Conservation (phyloP, 306 rosid genomes). For the Trifolium fragiferum region DNA sequence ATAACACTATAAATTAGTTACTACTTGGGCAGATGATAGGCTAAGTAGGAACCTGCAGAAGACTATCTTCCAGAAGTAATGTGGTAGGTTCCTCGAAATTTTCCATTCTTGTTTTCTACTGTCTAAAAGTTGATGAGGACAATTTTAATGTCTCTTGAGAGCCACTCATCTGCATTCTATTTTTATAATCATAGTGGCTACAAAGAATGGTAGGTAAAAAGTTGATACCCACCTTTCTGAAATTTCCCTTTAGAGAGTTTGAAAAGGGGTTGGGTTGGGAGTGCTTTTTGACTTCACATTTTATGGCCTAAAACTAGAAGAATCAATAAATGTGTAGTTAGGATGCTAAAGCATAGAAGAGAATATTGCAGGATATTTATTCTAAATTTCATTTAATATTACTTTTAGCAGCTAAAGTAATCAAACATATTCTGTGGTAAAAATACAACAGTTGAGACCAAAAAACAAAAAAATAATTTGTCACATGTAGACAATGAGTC, state of each 20-base stretch:
- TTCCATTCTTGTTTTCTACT: conserved; percentile 36
- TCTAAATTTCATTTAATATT: background rate
- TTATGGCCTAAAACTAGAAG: conserved; percentile 5
- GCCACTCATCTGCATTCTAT: background rate
- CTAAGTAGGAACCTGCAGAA: conserved; percentile 47
- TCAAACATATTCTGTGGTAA: background rate
- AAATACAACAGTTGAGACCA: background rate
- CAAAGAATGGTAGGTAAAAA: conserved; percentile 33
- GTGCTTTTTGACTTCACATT: conserved; percentile 5
- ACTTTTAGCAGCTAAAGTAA: background rate
- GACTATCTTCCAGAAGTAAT: conserved; percentile 41
- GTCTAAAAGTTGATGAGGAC: background rate
- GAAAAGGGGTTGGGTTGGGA: conserved; percentile 25
- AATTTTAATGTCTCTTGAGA: background rate
- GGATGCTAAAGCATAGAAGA: background rate
- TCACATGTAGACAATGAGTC: background rate
- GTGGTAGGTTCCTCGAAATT: conserved; percentile 25
- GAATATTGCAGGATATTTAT: background rate
- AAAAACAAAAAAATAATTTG: background rate
- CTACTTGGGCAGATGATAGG: conserved; percentile 4
- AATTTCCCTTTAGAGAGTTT: conserved; percentile 17
- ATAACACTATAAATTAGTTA: background rate
- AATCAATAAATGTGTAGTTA: background rate
- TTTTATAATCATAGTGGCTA: conserved; percentile 10
- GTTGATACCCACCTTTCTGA: conserved; percentile 36